Percentiles rank a stretch among this genome's conserved stretches.
phyloP scores from a whole-genome alignment of 768 basidiomycete genomes.

The Lactifluus hygrophoroides region DNA sequence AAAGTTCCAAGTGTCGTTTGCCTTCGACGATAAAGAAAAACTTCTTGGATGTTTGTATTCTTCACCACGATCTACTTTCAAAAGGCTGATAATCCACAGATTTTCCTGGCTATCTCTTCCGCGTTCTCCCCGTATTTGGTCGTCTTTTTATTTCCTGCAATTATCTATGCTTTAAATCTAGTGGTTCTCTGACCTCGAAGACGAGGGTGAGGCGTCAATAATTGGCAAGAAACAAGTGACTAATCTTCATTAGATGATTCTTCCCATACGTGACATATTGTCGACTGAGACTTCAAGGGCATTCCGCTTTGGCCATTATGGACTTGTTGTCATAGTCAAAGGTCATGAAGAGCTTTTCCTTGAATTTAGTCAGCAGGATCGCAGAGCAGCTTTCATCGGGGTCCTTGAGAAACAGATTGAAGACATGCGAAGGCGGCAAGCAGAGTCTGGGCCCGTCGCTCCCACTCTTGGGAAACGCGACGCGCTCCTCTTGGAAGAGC shows the following conservation, averaged over 20 bases:
- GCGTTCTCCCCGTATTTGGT: slow-evolving; percentile 84
- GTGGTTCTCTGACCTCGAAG: slow-evolving; percentile 64
- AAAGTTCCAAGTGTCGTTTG: slow-evolving; percentile 77
- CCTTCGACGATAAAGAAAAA: slow-evolving; percentile 80
- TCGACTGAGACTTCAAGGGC: slow-evolving; percentile 79
- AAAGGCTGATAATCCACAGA: slow-evolving; percentile 38
- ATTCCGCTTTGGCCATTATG: slow-evolving; percentile 83
- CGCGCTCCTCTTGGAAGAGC: slow-evolving; percentile 77
- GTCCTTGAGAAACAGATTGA: slow-evolving; percentile 81
- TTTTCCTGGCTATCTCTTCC: slow-evolving; percentile 83
- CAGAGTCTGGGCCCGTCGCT: slow-evolving; percentile 34
- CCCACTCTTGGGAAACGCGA: slow-evolving; percentile 53
- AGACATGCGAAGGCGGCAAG: slow-evolving; percentile 44
- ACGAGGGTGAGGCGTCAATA: slow-evolving; percentile 54
- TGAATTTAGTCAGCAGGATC: slow-evolving; percentile 78
- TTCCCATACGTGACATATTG: slow-evolving; percentile 85
- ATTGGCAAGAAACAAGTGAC: not conserved
- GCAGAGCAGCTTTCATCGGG: slow-evolving; percentile 66
- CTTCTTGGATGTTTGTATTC: slow-evolving; percentile 73
- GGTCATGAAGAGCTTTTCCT: slow-evolving; percentile 98
- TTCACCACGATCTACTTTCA: not conserved
- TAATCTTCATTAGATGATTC: slow-evolving; percentile 63
- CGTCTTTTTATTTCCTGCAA: slow-evolving; percentile 87
- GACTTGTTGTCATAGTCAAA: slow-evolving; percentile 82
- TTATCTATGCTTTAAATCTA: slow-evolving; percentile 92